Percentiles rank a stretch among this genome's conserved stretches.
These are phyloP conservation scores for Ophiocordyceps camponoti-floridani DNA, from an alignment of 2,329 filamentous ascomycete genomes.

Conservation along the genomic window DNA sequence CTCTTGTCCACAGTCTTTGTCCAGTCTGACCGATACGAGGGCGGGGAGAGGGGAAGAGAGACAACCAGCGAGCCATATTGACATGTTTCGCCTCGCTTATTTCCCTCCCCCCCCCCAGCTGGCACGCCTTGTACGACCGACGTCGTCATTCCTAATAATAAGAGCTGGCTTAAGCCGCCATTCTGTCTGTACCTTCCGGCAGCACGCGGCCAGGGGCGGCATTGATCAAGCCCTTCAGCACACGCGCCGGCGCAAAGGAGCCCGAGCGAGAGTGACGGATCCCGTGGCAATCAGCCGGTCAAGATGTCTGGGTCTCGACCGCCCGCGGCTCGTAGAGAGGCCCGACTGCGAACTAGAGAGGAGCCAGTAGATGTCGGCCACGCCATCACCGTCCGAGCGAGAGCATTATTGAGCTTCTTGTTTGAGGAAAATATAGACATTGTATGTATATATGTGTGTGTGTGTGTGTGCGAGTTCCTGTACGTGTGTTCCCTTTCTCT, in stretches of 20 bases:
- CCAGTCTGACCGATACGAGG: not conserved
- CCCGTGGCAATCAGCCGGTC: not conserved
- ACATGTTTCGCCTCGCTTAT: not conserved
- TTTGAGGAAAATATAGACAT: too few relatives aligned
- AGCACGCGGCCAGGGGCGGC: not conserved
- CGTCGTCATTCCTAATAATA: not conserved
- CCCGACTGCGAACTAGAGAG: not conserved
- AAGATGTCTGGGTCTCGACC: not conserved
- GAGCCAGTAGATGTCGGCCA: constrained; percentile 1
- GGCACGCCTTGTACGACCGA: not conserved
- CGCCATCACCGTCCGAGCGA: not conserved
- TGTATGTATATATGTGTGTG: too few relatives aligned
- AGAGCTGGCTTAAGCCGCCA: not conserved
- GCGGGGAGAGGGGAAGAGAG: not conserved
- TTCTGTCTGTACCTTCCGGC: not conserved
- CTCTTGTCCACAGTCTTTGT: not conserved
- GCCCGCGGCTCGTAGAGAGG: not conserved
- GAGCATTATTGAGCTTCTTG: not conserved
- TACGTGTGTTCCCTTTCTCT: not conserved
- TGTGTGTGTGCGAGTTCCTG: too few relatives aligned
- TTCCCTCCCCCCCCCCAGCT: not conserved
- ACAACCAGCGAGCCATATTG: not conserved
- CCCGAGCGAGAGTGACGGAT: not conserved
- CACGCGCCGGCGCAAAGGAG: not conserved
- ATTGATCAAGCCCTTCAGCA: not conserved